Conservation (phyloP, 2,329 filamentous ascomycete genomes). For the Epichloe bromicola region DNA sequence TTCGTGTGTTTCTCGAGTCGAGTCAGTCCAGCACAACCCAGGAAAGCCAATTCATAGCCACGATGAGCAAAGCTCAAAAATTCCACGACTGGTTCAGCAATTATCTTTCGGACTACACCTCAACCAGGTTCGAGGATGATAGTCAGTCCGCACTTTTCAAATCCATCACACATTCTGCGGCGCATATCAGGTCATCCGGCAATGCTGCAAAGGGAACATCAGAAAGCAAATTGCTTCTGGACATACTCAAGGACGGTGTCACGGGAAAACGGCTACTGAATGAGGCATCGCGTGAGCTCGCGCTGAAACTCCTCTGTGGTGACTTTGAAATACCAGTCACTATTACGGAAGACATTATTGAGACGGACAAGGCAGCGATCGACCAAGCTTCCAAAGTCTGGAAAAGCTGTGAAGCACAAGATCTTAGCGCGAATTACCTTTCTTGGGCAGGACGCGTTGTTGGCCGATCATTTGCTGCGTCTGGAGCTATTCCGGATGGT, state of each 20-base stretch:
- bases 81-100: conserved; percentile 71
- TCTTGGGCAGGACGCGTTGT: conserved; percentile 78
- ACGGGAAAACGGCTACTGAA: conserved; percentile 53
- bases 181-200: conserved; percentile 51
- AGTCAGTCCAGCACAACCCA: conserved; percentile 71
- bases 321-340: conserved; percentile 49
- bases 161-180: conserved; percentile 55
- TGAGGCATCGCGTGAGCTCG: conserved; percentile 53
- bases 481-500: conserved; percentile 51
- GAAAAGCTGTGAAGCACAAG: conserved; percentile 57
- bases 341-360: conserved; percentile 50
- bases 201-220: conserved; percentile 56
- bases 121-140: conserved; percentile 34
- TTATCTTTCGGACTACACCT: conserved; percentile 52
- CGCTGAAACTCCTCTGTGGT: conserved; percentile 59
- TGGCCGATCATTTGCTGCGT: conserved; percentile 70
- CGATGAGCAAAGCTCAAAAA: conserved; percentile 57
- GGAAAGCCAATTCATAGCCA: conserved; percentile 67
- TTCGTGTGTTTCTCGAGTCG: conserved; percentile 62
- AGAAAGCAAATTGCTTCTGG: conserved; percentile 71
- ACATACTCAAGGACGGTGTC: conserved; percentile 62
- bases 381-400: conserved; percentile 55
- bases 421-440: conserved; percentile 55
- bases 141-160: conserved; percentile 45
- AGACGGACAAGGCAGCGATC: conserved; percentile 50